These are phyloP conservation scores for Ophiostoma australiae DNA, from an alignment of 2,329 filamentous ascomycete species.

Conservation along the genomic window DNA sequence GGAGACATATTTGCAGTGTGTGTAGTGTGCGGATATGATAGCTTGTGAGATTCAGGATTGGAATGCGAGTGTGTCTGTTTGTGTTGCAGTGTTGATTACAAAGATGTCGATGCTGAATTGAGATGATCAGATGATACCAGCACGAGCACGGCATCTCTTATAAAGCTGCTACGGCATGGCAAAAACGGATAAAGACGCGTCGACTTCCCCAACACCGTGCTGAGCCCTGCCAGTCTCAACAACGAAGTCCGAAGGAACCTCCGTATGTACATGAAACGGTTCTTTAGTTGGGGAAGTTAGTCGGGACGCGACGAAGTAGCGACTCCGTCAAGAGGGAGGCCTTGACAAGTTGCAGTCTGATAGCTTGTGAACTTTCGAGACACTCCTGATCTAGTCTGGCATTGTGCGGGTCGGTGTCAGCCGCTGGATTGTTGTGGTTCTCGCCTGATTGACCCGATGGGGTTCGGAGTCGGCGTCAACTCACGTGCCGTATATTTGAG, in stretches of 20 bases:
- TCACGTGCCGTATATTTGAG: too few species aligned
- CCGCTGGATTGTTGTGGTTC: not conserved
- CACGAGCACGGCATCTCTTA: not conserved
- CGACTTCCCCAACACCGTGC: not conserved
- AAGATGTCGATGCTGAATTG: not conserved
- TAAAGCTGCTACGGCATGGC: not conserved
- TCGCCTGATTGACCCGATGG: not conserved
- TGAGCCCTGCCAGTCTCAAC: not conserved
- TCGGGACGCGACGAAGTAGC: not conserved
- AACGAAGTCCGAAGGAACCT: constrained; percentile 21
- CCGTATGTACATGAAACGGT: constrained; percentile 18
- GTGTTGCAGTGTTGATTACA: not conserved
- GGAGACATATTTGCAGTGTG: constrained; percentile 3
- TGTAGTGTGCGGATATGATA: not conserved
- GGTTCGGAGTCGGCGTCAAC: not conserved
- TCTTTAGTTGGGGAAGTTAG: constrained; percentile 23
- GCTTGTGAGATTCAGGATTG: not conserved
- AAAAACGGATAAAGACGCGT: not conserved
- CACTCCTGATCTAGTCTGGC: not conserved
- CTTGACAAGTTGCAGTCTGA: not conserved
- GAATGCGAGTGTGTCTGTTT: not conserved
- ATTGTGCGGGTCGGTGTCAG: too few species aligned
- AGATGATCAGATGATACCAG: not conserved
- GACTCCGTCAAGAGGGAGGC: not conserved
- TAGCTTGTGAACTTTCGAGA: not conserved